These are phyloP conservation scores for Aspergillus olivimuriae DNA, from an alignment of 495 filamentous ascomycete species.

Conservation along the genomic window DNA sequence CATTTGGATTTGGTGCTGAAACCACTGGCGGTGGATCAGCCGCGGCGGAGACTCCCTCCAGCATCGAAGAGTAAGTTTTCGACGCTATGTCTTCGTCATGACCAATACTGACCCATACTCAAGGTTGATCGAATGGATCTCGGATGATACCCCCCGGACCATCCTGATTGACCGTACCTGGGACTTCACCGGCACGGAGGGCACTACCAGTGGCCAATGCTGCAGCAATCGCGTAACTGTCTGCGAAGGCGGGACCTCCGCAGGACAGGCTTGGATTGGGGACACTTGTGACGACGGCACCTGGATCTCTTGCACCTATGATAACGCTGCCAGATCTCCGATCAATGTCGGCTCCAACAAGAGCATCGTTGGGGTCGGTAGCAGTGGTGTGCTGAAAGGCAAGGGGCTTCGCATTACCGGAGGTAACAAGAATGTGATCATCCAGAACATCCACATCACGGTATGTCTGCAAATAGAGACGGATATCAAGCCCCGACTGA, in stretches of 20 bases:
- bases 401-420: slow-evolving; percentile 14
- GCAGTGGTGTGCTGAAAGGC: slow-evolving; percentile 16
- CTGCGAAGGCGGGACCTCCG: slow-evolving; percentile 9
- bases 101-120: not conserved
- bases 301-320: slow-evolving; percentile 16
- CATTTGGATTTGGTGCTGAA: slow-evolving; percentile 12
- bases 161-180: slow-evolving; percentile 32
- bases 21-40: slow-evolving; percentile 15
- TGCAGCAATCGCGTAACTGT: slow-evolving; percentile 10
- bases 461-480: not conserved
- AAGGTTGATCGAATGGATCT: slow-evolving; percentile 11
- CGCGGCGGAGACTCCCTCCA: slow-evolving; percentile 6
- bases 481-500: not conserved
- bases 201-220: slow-evolving; percentile 14
- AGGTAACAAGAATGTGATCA: slow-evolving; percentile 19
- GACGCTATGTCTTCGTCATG: not conserved
- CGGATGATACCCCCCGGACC: slow-evolving; percentile 29
- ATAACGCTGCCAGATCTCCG: slow-evolving; percentile 8
- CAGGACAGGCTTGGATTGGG: slow-evolving; percentile 12
- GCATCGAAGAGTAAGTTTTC: slow-evolving; percentile 7
- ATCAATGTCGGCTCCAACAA: slow-evolving; percentile 25
- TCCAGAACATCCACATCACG: slow-evolving; percentile 29
- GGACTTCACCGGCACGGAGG: slow-evolving; percentile 24
- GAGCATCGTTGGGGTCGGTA: slow-evolving; percentile 21
- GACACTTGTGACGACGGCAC: slow-evolving; percentile 7